Base-by-base conservation (phyloP, 805 yeast genomes). In the Saccharomycopsis sp. region DNA sequence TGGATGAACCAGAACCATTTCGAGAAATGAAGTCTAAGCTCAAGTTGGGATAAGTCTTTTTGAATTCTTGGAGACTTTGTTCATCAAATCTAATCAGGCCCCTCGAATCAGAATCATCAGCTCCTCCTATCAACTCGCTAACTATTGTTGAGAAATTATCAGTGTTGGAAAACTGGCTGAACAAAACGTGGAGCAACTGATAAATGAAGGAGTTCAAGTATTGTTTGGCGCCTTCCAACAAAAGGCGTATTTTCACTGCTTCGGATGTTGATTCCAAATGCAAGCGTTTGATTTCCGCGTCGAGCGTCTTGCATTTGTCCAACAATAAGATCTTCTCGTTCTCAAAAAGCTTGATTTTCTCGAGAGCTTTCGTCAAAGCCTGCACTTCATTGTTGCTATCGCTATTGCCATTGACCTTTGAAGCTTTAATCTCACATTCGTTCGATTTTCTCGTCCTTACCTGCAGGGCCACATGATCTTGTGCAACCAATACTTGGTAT, bases 211-310 rank as follows among this genome's bases (percentile, higher is more conserved):
- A 20, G 26, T 43, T 39, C 20, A 43, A 36, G 15, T 23, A 39
- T 7, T 17, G 21, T 19, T 35, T 36, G 4, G 47, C 39, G 16
- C 23, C 22, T 5, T 37, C 39, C n/a, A 43, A 23, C 21, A 43
- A 19, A 3, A 35, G 23, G 19, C 39, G 21, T 5, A 43, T 7
- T 19, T 40, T 38, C 6, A 33, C 18, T 4, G 43, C 39, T 30
- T 45, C 49, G 26, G 35, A 21, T 5, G 27, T 26, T 13, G 44
- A 23, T 22, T 45, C 49, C 10, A 27, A 21, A 20, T 38, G 40
- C 3, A 38, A 5, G 12, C n/a, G 29, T 4, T 17, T 16, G 2
- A 45, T 37, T 12, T 38, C 36, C 5, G 18, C n/a, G 13, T 45
- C 46, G 10, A 45, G 4, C 9, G 13, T 19, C 4, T 13, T 27